phyloP scores from a whole-genome alignment of 2,329 filamentous ascomycete genomes.

The Chalaropsis ovoidea region DNA sequence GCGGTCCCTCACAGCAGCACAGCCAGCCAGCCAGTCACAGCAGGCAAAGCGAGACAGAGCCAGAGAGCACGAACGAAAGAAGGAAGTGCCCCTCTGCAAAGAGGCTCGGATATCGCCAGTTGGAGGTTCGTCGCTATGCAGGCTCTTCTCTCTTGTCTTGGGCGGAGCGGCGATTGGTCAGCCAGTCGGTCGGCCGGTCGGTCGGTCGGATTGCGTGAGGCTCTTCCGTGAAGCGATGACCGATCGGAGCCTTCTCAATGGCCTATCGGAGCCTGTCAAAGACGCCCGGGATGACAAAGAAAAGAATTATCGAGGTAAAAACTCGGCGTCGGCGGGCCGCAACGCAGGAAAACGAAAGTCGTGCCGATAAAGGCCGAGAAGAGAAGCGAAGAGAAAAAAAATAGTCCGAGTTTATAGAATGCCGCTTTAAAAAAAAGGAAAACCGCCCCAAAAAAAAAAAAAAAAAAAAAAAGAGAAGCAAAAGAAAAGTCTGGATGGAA shows the following conservation, averaged over 20 bases:
- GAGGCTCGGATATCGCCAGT: constrained; percentile 1
- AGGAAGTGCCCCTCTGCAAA: constrained; percentile 1
- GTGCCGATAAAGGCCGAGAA: background rate
- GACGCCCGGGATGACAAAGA: no score
- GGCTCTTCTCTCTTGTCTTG: background rate
- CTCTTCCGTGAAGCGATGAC: no score
- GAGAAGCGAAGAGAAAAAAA: background rate
- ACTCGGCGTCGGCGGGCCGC: no score
- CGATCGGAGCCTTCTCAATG: no score
- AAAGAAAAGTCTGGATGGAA: no score
- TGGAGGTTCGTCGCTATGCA: background rate
- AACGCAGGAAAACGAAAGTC: background rate
- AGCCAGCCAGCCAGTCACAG: no score
- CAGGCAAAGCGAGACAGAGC: background rate
- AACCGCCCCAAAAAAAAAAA: background rate
- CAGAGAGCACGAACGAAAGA: background rate
- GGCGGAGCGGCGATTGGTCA: background rate
- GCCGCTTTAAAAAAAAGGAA: background rate
- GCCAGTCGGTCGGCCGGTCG: no score
- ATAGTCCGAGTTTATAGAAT: background rate
- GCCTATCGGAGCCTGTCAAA: no score
- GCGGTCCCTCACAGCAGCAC: no score
- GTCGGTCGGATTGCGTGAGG: no score
- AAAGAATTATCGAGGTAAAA: no score
- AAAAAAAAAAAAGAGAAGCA: background rate